A percentile compares a stretch with the other conserved stretches of the same genome.
Evolutionary conservation across 345 rosid species (phyloP).

Genomic region (Anastatica hierochuntica): DNA sequence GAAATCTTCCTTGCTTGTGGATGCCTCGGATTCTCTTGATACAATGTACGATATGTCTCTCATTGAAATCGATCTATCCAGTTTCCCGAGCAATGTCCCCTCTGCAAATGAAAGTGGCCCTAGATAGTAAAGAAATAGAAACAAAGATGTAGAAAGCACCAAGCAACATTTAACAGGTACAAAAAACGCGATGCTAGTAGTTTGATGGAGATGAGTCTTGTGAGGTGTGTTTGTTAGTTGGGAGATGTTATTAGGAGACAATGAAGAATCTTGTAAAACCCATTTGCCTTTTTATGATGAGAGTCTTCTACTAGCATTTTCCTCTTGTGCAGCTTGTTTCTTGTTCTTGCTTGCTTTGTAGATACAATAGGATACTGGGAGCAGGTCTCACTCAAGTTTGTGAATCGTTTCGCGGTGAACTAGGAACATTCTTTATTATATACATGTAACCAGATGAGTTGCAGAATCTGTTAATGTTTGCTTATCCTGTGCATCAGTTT

Average conservation of each 20-base stretch:
- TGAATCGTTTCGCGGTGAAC: neutral
- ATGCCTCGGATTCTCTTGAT: slow-evolving; percentile 43
- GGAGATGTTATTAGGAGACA: slow-evolving; percentile 12
- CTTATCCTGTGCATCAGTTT: neutral
- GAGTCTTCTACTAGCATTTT: slow-evolving; percentile 7
- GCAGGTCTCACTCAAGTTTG: slow-evolving; percentile 7
- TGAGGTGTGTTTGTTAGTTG: slow-evolving; percentile 19
- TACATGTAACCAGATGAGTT: slow-evolving; percentile 14
- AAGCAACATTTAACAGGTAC: slow-evolving; percentile 14
- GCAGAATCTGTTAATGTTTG: neutral
- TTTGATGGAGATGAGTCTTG: slow-evolving; percentile 8
- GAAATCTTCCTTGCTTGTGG: slow-evolving; percentile 65
- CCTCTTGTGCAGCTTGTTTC: slow-evolving; percentile 5
- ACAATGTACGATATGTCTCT: slow-evolving; percentile 75
- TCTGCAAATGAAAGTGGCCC: slow-evolving; percentile 50
- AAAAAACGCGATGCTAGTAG: slow-evolving; percentile 12
- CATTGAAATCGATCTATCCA: slow-evolving; percentile 77
- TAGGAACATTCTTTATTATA: slow-evolving; percentile 1
- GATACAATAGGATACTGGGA: slow-evolving; percentile 14
- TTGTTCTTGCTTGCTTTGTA: slow-evolving; percentile 15
- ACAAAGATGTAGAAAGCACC: slow-evolving; percentile 21
- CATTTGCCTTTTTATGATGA: slow-evolving; percentile 2
- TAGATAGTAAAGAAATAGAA: slow-evolving; percentile 33
- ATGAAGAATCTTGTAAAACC: slow-evolving; percentile 9
- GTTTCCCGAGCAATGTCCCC: slow-evolving; percentile 64